Percentiles rank a stretch among this genome's conserved stretches.
These are phyloP conservation scores for Coelastrella sp. DNA, from an alignment of 139 green algal genomes.

Conservation along the genomic window DNA sequence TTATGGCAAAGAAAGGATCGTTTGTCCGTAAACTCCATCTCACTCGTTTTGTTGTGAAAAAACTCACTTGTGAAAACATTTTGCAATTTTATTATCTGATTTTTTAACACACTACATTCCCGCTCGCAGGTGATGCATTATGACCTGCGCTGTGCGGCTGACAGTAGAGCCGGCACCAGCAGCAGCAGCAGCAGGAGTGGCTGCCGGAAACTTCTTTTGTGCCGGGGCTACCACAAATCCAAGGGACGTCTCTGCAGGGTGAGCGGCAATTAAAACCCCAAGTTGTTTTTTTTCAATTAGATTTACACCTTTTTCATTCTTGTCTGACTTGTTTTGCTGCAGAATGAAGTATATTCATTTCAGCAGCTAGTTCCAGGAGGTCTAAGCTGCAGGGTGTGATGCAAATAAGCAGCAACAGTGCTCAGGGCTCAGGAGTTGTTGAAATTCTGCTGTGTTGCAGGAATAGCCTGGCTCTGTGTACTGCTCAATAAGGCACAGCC, in stretches of 20 bases:
- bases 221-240: slow-evolving; percentile 1
- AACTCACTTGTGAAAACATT: not conserved
- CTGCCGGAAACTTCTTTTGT: slow-evolving; percentile 6
- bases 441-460: too few species aligned
- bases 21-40: not conserved
- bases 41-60: not conserved
- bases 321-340: too few species aligned
- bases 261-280: not conserved
- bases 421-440: too few species aligned
- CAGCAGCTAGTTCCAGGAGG: too few species aligned
- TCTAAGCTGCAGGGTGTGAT: too few species aligned
- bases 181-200: slow-evolving; percentile 27
- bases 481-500: too few species aligned
- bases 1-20: too few species aligned
- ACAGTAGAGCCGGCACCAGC: not conserved
- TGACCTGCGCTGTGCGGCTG: slow-evolving; percentile 13
- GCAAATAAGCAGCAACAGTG: too few species aligned
- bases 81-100: not conserved
- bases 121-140: slow-evolving; percentile 36
- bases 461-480: too few species aligned
- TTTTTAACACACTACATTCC: not conserved
- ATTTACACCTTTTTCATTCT: too few species aligned
- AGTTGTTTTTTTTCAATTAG: too few species aligned
- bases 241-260: not conserved
- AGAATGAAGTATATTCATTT: too few species aligned